Conservation (phyloP, 2,329 filamentous ascomycete genomes). For the Arthrobotrys pseudoclavata region DNA sequence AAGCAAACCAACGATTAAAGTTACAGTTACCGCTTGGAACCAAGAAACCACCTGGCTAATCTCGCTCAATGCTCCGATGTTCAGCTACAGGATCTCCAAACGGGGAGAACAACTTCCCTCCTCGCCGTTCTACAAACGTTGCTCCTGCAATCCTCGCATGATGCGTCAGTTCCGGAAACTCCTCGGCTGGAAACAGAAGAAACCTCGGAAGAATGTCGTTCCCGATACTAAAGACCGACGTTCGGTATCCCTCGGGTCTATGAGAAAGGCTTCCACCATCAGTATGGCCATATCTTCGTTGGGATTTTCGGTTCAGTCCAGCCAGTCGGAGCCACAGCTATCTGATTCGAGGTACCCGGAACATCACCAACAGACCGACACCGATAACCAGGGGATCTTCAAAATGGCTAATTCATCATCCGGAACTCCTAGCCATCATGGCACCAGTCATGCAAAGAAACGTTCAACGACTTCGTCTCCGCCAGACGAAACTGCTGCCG, state of each 20-base stretch:
- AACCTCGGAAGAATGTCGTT: conserved; percentile 51
- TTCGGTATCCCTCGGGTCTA: conserved; percentile 45
- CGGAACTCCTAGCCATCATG: not conserved
- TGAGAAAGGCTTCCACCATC: conserved; percentile 56
- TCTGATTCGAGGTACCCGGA: conserved; percentile 6
- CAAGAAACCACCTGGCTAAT: conserved; percentile 44
- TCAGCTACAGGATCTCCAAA: conserved; percentile 59
- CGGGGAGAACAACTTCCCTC: conserved; percentile 42
- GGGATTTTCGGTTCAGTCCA: conserved; percentile 55
- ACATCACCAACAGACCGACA: not conserved
- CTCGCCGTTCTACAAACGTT: conserved; percentile 34
- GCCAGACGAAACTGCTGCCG: conserved; percentile 55
- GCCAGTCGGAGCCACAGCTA: conserved; percentile 47
- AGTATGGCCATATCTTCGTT: conserved; percentile 57
- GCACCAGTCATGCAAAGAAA: conserved; percentile 53
- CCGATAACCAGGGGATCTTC: conserved; percentile 13
- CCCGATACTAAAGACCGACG: conserved; percentile 47
- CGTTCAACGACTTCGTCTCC: conserved; percentile 56
- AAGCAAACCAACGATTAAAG: conserved; percentile 9
- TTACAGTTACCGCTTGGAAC: conserved; percentile 5
- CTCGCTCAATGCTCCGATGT: conserved; percentile 52
- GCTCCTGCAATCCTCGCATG: conserved; percentile 58
- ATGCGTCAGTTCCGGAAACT: conserved; percentile 60
- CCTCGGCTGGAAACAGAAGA: conserved; percentile 60
- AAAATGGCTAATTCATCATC: conserved; percentile 22